Percentiles rank a stretch among this genome's conserved stretches.
phyloP scores from a whole-genome alignment of 805 yeast genomes.

The Wickerhamiella bombiphila region DNA sequence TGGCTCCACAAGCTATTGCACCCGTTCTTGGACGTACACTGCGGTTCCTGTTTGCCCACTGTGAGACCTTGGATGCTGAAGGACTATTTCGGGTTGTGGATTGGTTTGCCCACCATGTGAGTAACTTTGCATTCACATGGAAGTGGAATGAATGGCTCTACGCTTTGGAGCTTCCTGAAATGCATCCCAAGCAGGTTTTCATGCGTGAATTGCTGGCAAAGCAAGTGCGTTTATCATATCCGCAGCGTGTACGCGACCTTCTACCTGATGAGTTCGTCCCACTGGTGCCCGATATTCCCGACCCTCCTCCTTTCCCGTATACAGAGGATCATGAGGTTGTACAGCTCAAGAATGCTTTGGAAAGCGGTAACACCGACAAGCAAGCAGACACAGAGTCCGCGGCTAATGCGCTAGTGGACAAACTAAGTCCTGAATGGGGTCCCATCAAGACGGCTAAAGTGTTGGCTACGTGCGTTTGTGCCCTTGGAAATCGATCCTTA shows the following conservation, averaged over 20 bases:
- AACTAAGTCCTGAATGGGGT: neutral
- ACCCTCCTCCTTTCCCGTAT: conserved; percentile 28
- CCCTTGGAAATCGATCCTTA: conserved; percentile 76
- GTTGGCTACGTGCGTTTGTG: conserved; percentile 45
- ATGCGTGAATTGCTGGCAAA: conserved; percentile 67
- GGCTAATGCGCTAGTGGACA: conserved; percentile 34
- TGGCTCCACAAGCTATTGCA: conserved; percentile 73
- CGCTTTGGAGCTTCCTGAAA: conserved; percentile 29
- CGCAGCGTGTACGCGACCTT: conserved; percentile 53
- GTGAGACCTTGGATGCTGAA: conserved; percentile 61
- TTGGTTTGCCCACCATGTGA: conserved; percentile 87
- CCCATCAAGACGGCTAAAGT: neutral
- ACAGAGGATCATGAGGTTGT: conserved; percentile 27
- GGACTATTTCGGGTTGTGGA: conserved; percentile 56
- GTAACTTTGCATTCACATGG: conserved; percentile 93
- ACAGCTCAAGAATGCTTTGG: conserved; percentile 23
- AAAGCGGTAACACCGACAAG: conserved; percentile 14
- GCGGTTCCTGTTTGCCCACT: conserved; percentile 58
- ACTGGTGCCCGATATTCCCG: conserved; percentile 28
- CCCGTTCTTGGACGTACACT: conserved; percentile 91
- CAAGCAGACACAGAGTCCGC: conserved; percentile 27
- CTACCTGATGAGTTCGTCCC: conserved; percentile 39
- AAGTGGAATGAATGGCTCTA: conserved; percentile 90
- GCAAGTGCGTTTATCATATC: conserved; percentile 72
- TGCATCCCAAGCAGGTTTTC: conserved; percentile 62